Percentiles rank a stretch among this genome's conserved stretches.
phyloP scores from a whole-genome alignment of 106 monocot species.

The Triglochin maritima region DNA sequence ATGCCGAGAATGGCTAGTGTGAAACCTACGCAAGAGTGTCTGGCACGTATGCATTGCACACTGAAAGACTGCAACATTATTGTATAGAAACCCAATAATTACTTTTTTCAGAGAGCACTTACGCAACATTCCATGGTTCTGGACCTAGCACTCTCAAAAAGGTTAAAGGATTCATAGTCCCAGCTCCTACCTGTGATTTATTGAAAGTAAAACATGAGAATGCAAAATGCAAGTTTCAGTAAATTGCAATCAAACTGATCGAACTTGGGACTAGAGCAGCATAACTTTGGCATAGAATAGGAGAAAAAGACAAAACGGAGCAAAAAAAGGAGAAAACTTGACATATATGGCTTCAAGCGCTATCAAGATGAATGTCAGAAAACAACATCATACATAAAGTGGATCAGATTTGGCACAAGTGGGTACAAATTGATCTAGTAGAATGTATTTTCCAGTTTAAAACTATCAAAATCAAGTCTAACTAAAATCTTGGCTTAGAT shows the following conservation, averaged over 20 bases:
- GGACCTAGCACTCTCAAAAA: conserved; percentile 92
- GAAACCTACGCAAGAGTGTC: no score
- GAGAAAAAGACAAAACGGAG: no score
- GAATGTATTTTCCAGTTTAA: no score
- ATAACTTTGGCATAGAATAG: not conserved
- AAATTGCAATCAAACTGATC: not conserved
- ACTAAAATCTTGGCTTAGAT: no score
- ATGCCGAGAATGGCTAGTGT: no score
- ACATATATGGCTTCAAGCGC: not conserved
- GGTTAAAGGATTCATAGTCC: conserved; percentile 97
- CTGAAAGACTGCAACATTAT: no score
- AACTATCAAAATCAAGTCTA: no score
- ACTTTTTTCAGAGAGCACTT: conserved; percentile 26
- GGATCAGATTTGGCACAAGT: no score
- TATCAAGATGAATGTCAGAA: not conserved
- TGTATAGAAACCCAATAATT: not conserved
- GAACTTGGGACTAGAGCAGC: not conserved
- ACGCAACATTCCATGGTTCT: conserved; percentile 99
- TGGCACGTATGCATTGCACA: no score
- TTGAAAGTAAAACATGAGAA: not conserved
- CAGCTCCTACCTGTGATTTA: conserved; percentile 84
- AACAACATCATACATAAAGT: not conserved
- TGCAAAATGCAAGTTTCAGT: not conserved
- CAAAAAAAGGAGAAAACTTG: no score
- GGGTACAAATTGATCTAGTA: no score